Evolutionary conservation across 1,284 basidiomycete species (phyloP).

Genomic region (Sanghuangporus sanghuang): DNA sequence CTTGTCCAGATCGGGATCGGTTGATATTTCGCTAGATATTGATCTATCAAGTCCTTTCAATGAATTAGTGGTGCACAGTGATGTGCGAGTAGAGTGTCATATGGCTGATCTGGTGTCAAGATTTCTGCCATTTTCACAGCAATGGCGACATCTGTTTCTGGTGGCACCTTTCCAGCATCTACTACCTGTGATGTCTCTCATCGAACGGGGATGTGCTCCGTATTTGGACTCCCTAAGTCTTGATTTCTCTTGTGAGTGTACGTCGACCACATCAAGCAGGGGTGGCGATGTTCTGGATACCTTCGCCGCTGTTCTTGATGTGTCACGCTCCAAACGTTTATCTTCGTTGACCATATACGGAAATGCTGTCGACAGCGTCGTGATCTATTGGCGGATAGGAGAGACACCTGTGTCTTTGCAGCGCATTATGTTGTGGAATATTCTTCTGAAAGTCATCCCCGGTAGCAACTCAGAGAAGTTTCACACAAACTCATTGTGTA

Average conservation of each 20-base stretch:
- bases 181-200: background rate
- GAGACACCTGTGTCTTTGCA: background rate
- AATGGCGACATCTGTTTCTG: background rate
- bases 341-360: background rate
- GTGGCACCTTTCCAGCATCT: background rate
- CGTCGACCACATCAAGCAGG: background rate
- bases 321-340: background rate
- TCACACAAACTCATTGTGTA: background rate
- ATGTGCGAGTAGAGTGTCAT: background rate
- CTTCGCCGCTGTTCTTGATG: background rate
- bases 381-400: background rate
- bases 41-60: background rate
- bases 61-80: background rate
- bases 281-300: background rate
- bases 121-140: background rate
- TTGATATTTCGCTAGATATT: background rate
- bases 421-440: constrained; percentile 1
- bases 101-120: background rate
- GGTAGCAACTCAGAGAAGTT: background rate
- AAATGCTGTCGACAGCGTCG: background rate
- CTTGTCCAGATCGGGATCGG: background rate
- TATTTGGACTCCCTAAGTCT: background rate
- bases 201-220: background rate
- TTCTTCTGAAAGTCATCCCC: background rate
- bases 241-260: background rate